These are phyloP conservation scores for Hypoxylon sp. DNA, from an alignment of 2,329 filamentous ascomycete genomes.

Conservation along the genomic window DNA sequence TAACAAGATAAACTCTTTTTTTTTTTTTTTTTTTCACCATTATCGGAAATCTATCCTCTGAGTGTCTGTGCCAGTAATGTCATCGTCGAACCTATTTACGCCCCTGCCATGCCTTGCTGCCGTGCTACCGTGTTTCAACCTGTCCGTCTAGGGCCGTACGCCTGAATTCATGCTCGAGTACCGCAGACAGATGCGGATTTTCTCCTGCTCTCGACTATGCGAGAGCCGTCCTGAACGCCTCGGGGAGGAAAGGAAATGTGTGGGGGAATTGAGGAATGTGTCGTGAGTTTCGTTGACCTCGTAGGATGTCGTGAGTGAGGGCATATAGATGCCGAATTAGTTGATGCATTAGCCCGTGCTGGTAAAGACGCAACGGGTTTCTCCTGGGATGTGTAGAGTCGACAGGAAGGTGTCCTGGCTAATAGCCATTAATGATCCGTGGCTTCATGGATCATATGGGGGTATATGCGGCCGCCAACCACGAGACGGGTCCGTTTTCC, in stretches of 20 bases:
- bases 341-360: slow-evolving; percentile 32
- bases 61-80: not conserved
- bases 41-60: slow-evolving; percentile 23
- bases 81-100: not conserved
- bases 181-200: slow-evolving; percentile 31
- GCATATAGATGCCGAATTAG: slow-evolving; percentile 39
- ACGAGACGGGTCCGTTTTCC: not conserved
- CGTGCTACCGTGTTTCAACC: slow-evolving; percentile 19
- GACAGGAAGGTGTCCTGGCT: not conserved
- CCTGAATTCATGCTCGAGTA: slow-evolving; percentile 35
- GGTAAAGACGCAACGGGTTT: slow-evolving; percentile 8
- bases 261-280: slow-evolving; percentile 28
- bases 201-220: slow-evolving; percentile 18
- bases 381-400: not conserved
- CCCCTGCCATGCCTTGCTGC: slow-evolving; percentile 23
- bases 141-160: slow-evolving; percentile 33
- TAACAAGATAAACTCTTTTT: slow-evolving; percentile 24
- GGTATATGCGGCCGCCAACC: not conserved
- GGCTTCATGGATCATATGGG: not conserved
- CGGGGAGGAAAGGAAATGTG: slow-evolving; percentile 19
- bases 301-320: slow-evolving; percentile 41
- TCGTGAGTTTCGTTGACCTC: slow-evolving; percentile 43
- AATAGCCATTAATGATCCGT: not conserved
- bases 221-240: slow-evolving; percentile 39
- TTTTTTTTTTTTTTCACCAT: no score